Percentiles rank a stretch among this genome's conserved stretches.
Conservation (phyloP, 2,329 filamentous ascomycete genomes). For the Ascosphaera aggregata region DNA sequence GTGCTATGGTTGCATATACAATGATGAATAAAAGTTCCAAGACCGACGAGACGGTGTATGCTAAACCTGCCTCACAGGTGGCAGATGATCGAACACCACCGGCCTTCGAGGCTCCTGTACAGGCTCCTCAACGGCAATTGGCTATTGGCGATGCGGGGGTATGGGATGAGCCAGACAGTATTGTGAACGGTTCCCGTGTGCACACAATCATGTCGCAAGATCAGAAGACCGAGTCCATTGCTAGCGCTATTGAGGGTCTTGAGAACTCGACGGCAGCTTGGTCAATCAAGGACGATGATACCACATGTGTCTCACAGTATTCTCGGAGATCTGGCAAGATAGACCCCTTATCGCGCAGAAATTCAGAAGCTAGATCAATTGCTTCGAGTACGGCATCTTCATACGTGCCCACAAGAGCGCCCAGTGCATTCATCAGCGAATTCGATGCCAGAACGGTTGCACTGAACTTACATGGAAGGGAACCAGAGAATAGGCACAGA, state of each 20-base stretch:
- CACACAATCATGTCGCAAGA: slow-evolving; percentile 18
- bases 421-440: slow-evolving; percentile 20
- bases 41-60: slow-evolving; percentile 4
- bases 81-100: slow-evolving; percentile 7
- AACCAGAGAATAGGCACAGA: slow-evolving; percentile 5
- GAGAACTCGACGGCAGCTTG: slow-evolving; percentile 8
- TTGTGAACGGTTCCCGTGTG: slow-evolving; percentile 11
- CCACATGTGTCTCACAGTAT: slow-evolving; percentile 2
- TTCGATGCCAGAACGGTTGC: slow-evolving; percentile 9
- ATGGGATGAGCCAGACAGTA: neutral
- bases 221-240: neutral
- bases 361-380: neutral
- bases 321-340: neutral
- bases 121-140: neutral
- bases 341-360: neutral
- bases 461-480: neutral
- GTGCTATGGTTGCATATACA: slow-evolving; percentile 52
- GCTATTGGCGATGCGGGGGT: neutral
- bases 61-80: neutral
- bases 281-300: neutral
- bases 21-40: slow-evolving; percentile 35
- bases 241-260: slow-evolving; percentile 13
- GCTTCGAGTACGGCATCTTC: slow-evolving; percentile 5
- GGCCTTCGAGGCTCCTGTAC: neutral
- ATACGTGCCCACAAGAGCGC: slow-evolving; percentile 10